A percentile compares a stretch with the other conserved stretches of the same genome.
Evolutionary conservation across 345 rosid genomes (phyloP).

Genomic region (Hibiscus mutabilis): DNA sequence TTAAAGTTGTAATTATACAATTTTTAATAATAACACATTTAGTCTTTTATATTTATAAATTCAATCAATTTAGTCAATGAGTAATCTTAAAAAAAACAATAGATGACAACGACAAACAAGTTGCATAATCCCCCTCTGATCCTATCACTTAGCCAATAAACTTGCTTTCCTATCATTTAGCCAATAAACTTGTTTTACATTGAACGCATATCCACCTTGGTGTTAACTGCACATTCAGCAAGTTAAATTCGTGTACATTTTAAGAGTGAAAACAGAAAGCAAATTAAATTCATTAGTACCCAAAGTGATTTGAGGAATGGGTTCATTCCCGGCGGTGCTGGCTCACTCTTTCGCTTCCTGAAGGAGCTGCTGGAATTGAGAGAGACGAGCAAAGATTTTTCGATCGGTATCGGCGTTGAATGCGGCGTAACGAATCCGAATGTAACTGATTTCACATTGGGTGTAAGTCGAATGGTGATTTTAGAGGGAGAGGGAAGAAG

Average conservation of each 20-base stretch:
- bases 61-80: too few species aligned
- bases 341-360: slow-evolving; percentile 85
- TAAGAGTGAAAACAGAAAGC: background rate
- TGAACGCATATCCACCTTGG: slow-evolving; percentile 99
- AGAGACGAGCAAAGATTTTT: slow-evolving; percentile 65
- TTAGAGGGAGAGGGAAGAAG: slow-evolving; percentile 14
- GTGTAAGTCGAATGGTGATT: background rate
- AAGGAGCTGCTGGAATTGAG: slow-evolving; percentile 63
- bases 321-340: slow-evolving; percentile 49
- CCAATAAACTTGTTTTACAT: slow-evolving; percentile 59
- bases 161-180: too few species aligned
- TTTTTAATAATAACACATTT: too few species aligned
- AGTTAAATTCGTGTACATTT: too few species aligned
- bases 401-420: slow-evolving; percentile 32
- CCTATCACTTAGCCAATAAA: slow-evolving; percentile 75
- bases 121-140: slow-evolving; percentile 63
- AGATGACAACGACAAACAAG: slow-evolving; percentile 45
- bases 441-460: slow-evolving; percentile 33
- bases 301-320: slow-evolving; percentile 59
- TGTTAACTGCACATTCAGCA: slow-evolving; percentile 59
- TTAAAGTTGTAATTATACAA: too few species aligned
- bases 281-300: slow-evolving; percentile 25
- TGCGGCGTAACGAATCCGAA: slow-evolving; percentile 49
- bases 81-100: too few species aligned
- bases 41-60: too few species aligned